Evolutionary conservation across 192 early-diverging fungal genomes (phyloP), one percentile per base, ranked within the genome.

Genomic region (Umbelopsis sp.): DNA sequence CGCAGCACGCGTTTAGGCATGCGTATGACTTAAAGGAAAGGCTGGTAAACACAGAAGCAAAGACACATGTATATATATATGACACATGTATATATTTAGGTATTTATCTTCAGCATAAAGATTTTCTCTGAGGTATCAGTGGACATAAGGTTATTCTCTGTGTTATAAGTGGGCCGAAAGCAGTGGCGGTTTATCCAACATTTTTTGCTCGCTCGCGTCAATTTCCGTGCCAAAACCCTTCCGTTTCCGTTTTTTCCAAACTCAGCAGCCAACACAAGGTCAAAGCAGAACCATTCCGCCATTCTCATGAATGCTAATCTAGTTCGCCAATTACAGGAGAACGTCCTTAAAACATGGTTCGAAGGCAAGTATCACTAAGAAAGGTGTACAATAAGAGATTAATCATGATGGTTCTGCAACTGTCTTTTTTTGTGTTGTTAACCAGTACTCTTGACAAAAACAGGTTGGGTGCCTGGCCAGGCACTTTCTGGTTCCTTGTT

Each of bases 301-400:
- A 61, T 61, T 61, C 55, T 33, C 27, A 61, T 61, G 55, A 61
- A 35, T 61, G 55, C 55, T 61, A 61, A 61, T 61, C 55, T 61
- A 61, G 55, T 61, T 61, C 55, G 55, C 30, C 67, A 69, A 48
- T 22, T 69, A 33, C 67, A 69, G 46, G 48, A 49, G 18, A 69
- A 46, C 20, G 67, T 69, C 21, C 67, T 69, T 23, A 35, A 20
- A 49, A 25, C 21, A 27, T 69, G 67, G 67, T 69, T 69, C 46
- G 51, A 69, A 69, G 47, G 67, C 49, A 52, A 27, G 27, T 6
- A 18, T 3, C 3, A 3, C 3, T 30, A 30, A 30, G 1, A 30
- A 30, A 30, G 1, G 27, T 30, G 27, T 30, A 1, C 27, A 30
- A 30, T 30, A 30, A 30, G 3, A 30, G 27, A 30, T 2, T 3